Evolutionary conservation across 2,329 filamentous ascomycete species (phyloP).

Genomic region (Fusarium siculi): DNA sequence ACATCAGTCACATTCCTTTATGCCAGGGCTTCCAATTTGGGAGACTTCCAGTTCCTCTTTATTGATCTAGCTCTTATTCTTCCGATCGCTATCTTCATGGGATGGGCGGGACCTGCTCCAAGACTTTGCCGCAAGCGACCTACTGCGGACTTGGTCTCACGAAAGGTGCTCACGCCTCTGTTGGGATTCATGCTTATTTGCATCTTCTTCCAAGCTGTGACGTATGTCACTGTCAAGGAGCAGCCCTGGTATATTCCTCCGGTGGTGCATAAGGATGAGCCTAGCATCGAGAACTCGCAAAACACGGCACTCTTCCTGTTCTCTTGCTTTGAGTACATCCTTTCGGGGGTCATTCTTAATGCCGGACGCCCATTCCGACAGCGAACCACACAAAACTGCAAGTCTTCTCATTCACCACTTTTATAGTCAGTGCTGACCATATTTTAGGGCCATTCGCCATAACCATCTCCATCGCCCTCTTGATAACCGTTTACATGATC

Average conservation of each 20-base stretch:
- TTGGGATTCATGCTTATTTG: constrained; percentile 89
- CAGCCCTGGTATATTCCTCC: constrained; percentile 92
- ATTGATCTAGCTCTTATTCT: constrained; percentile 94
- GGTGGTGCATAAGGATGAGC: constrained; percentile 77
- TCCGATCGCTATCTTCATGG: constrained; percentile 98
- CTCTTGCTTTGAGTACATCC: constrained; percentile 94
- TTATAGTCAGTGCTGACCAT: background rate
- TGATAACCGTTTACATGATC: constrained; percentile 82
- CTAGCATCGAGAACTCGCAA: constrained; percentile 90
- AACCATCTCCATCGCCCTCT: constrained; percentile 76
- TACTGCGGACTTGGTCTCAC: constrained; percentile 89
- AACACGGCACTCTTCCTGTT: constrained; percentile 92
- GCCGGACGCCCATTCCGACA: constrained; percentile 93
- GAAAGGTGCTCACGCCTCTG: constrained; percentile 90
- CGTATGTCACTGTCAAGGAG: constrained; percentile 77
- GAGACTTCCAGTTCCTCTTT: constrained; percentile 97
- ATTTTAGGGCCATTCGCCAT: constrained; percentile 80
- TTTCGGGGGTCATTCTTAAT: constrained; percentile 88
- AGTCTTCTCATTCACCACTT: constrained; percentile 43
- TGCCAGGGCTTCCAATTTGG: constrained; percentile 90
- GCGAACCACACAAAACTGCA: constrained; percentile 81
- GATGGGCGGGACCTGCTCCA: constrained; percentile 89
- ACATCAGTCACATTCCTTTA: constrained; percentile 97
- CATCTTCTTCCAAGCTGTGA: constrained; percentile 78
- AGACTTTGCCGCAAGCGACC: constrained; percentile 84